Evolutionary conservation across 2,329 filamentous ascomycete genomes (phyloP).

Genomic region (Ophiostoma ulmi): DNA sequence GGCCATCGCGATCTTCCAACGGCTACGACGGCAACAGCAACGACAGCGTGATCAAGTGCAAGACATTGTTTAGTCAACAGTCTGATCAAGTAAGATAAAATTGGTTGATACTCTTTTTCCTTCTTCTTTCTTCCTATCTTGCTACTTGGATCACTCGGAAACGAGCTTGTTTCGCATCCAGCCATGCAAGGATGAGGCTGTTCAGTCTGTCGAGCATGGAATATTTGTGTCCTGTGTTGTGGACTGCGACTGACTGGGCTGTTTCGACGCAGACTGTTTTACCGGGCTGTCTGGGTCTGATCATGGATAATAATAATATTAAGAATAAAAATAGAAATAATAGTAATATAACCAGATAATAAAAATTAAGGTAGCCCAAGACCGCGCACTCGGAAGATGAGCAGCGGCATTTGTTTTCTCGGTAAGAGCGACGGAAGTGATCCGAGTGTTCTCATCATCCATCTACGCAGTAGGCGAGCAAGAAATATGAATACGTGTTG

Average conservation of each 20-base stretch:
- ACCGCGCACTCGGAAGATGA: slow-evolving; percentile 6
- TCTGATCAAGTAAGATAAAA: neutral
- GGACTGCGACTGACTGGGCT: neutral
- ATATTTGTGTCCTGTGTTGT: too few species aligned
- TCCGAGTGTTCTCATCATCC: neutral
- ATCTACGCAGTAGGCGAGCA: too few species aligned
- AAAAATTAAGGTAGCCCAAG: neutral
- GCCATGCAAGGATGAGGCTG: neutral
- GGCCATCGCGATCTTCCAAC: neutral
- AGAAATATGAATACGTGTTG: too few species aligned
- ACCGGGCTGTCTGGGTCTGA: too few species aligned
- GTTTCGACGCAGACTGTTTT: neutral
- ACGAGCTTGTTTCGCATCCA: slow-evolving; percentile 2
- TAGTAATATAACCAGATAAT: neutral
- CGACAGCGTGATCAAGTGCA: neutral
- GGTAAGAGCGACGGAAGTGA: neutral
- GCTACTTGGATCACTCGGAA: neutral
- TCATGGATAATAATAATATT: too few species aligned
- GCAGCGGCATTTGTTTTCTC: slow-evolving; percentile 5
- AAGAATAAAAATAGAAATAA: too few species aligned
- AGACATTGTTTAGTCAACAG: neutral
- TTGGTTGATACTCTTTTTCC: neutral
- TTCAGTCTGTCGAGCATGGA: neutral
- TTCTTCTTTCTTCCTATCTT: neutral
- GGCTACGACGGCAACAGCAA: neutral